These are phyloP conservation scores for Fraxinus velutina DNA, from an alignment of 305 asterid genomes.

Conservation along the genomic window DNA sequence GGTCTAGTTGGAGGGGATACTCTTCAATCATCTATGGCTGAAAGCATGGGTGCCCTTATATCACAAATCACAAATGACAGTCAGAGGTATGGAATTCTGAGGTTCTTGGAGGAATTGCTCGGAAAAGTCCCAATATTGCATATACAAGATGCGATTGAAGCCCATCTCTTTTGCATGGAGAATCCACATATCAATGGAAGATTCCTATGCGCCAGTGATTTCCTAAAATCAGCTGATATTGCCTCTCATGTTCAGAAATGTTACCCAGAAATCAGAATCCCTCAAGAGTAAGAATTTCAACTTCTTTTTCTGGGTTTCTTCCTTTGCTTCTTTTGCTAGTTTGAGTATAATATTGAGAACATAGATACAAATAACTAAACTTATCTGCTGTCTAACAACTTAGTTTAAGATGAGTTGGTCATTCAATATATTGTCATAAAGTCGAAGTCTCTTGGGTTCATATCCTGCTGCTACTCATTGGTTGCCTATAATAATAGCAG, in stretches of 20 bases:
- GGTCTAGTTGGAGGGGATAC: constrained; percentile 58
- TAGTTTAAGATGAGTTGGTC: background rate
- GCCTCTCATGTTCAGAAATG: constrained; percentile 32
- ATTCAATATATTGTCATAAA: background rate
- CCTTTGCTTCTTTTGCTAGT: background rate
- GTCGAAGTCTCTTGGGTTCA: background rate
- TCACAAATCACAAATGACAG: constrained; percentile 30
- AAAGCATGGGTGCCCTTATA: constrained; percentile 13
- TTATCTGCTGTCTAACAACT: background rate
- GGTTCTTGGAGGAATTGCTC: constrained; percentile 43
- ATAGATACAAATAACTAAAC: background rate
- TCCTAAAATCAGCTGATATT: constrained; percentile 41
- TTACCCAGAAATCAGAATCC: constrained; percentile 16
- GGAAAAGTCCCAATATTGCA: constrained; percentile 55
- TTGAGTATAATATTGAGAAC: background rate
- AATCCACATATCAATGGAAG: constrained; percentile 37
- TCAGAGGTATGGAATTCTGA: constrained; percentile 17
- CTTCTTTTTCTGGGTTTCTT: background rate
- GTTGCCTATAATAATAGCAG: background rate
- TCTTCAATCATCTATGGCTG: constrained; percentile 28
- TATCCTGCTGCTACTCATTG: background rate
- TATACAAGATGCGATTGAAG: constrained; percentile 42
- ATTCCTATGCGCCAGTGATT: constrained; percentile 41
- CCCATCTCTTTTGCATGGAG: constrained; percentile 54
- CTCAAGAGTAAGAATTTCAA: constrained; percentile 28